phyloP scores from a whole-genome alignment of 2,329 filamentous ascomycete species.

The Dryadomyces quercus-mongolicae region DNA sequence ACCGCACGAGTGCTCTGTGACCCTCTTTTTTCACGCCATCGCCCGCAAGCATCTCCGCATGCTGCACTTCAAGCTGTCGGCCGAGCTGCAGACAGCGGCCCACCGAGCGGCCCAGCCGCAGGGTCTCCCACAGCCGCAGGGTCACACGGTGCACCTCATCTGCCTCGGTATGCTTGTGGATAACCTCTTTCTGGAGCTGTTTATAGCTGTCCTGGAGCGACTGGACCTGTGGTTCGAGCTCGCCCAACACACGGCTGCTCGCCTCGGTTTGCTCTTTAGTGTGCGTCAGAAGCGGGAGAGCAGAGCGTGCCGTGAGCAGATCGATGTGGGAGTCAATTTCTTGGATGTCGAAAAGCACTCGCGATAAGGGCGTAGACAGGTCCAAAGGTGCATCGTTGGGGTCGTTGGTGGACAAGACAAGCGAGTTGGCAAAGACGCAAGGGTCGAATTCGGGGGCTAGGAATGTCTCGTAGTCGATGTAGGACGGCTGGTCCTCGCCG shows the following conservation, averaged over 20 bases:
- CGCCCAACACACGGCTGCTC: conserved; percentile 58
- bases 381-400: conserved; percentile 80
- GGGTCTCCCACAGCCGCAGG: conserved; percentile 66
- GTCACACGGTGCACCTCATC: conserved; percentile 71
- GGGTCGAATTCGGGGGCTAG: conserved; percentile 73
- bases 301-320: conserved; percentile 70
- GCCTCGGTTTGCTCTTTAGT: conserved; percentile 64
- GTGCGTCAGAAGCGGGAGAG: conserved; percentile 67
- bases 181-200: conserved; percentile 75
- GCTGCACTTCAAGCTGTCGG: conserved; percentile 76
- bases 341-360: conserved; percentile 91
- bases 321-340: conserved; percentile 97
- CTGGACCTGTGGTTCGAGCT: conserved; percentile 69
- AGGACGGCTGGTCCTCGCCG: conserved; percentile 50
- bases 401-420: conserved; percentile 87
- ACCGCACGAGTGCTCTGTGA: conserved; percentile 68
- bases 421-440: conserved; percentile 71
- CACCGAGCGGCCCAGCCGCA: conserved; percentile 65
- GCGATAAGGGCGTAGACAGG: conserved; percentile 83
- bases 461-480: conserved; percentile 93
- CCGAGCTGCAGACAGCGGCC: conserved; percentile 70
- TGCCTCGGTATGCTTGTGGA: conserved; percentile 73
- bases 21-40: conserved; percentile 55
- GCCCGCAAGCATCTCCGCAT: conserved; percentile 51
- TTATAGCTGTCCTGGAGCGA: conserved; percentile 75